Base-by-base conservation (phyloP, 2,329 filamentous ascomycete species). In the Alternaria sp. region DNA sequence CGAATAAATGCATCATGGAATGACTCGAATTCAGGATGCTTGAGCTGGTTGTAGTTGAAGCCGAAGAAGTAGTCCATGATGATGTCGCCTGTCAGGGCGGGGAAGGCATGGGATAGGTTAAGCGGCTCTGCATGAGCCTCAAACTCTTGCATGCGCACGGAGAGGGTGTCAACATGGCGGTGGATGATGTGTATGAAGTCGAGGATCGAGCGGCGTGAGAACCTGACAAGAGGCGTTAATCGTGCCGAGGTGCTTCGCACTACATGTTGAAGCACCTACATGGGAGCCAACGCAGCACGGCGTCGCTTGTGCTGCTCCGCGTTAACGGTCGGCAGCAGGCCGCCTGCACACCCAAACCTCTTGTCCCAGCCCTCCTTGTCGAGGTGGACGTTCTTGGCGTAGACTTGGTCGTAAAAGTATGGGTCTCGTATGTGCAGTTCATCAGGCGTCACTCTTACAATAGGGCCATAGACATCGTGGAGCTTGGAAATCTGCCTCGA, bases 51-150 rank as follows among this genome's bases (percentile, higher is more conserved):
- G 36, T 77, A 74, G 60, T 78, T 77, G 68, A 79, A 76, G 12
- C 77, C 76, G 50, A 78, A 78, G 64, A 77, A 77, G 61, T 83
- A 84, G 56, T 82, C 76, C 62, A 81, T 82, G 65, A 85, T 82
- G 47, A 84, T 79, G 30, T 85, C 83, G 30, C 82, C 82, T 2
- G 81, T 81, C 49, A 81, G 74, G 19, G 81, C 81, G 21, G 77
- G 80, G 53, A 81, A 82, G 0, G 79, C 73, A 59, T 71, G 59
- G 12, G 66, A 68, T 26, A 79, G 59, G 52, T 76, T 77, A 50
- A 78, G 44, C 4, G 75, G 73, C 62, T 76, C 72, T 52, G 77
- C 74, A 45, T 71, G 62, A 8, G 60, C 63, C 55, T 75, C 73
- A 65, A 75, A 77, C 51, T 75, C 75, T 51, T 71, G 70, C 66